Base-by-base conservation (phyloP, 768 basidiomycete species). In the Crassisporium funariophilum region DNA sequence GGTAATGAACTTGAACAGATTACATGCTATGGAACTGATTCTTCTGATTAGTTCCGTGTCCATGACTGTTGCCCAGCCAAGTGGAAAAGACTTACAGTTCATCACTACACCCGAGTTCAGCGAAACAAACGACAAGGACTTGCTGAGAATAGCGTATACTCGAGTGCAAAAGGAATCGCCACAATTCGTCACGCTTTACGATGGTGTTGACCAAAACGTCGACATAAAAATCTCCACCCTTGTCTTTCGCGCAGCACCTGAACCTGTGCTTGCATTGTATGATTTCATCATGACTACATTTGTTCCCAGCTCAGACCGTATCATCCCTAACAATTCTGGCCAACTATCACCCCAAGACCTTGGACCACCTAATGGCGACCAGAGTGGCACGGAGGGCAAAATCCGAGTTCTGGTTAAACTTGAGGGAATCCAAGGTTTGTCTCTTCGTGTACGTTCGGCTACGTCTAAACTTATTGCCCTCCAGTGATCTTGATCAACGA, bases 261-360 rank as follows among this genome's bases (percentile, higher is more conserved):
- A 93, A 60, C 94, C 95, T 10, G 85, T 98, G 34, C 71, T 99
- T 27, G 78, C 87, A 2, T 67, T 98, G 16, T 98, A 98, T 67
- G 94, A 98, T 69, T 98, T 95, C 70, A 82, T 99, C 66, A 95
- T 99, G 87, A 87, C 89, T 2, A 98, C 97, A 0, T 99, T 99
- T 66, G 89, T 92, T 8, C 50, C 55, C 29, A 46, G 41, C 25
- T 27, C 53, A 6, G 50, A 50, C 22, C 46, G 47, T 23, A 41
- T 16, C n/a, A 17, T 17, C 13, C 41, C 40, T 12, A 25, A 37
- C 0, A 42, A 37, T 31, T 10, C 35, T 31, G 33, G 12, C n/a
- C 33, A 6, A 17, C 41, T 33, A 31, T 33, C 15, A 25, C 24
- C 42, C 16, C 29, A 16, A 17, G 16, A 34, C 11, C 11, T 6